Evolutionary conservation across 306 rosid genomes (phyloP), one percentile per base, ranked within the genome.

Genomic region (Gynostemma pentaphyllum): DNA sequence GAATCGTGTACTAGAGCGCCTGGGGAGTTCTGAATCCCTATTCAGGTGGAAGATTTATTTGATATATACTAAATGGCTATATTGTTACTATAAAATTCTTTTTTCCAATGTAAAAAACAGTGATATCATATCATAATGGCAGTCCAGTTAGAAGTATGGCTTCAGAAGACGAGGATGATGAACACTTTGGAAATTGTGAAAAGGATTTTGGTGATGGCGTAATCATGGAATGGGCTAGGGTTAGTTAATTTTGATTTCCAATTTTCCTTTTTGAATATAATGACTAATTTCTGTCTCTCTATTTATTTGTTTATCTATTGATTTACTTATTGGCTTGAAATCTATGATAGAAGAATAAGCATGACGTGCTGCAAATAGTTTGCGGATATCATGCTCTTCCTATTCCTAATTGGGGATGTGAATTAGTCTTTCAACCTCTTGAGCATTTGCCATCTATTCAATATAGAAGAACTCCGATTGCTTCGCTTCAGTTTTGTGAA

Each of bases 101-200:
- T 47, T 24, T 37, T 66, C 66, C 68, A 51, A 16, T 28, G 68
- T 53, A 74, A 66, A 54, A 53, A 60, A 64, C 47, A 73, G 47
- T 85, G 71, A 85, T 72, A 73, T 72, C 19, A 45, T 79, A 52
- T 77, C 83, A 67, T 80, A 64, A 68, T 84, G 88, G 88, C 98
- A 92, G 98, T 83, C 96, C 98, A 88, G 92, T 50, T 72, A 86
- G 80, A 88, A 84, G 98, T 90, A 68, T 79, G 71, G 69, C 64
- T 48, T 88, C 84, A 9, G 95, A 88, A 80, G 98, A 92, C 70
- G 89, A 86, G 2, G 90, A 81, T n/a, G 85, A 88, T 40, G 87
- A 82, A 36, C 67, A 45, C 70, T 83, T 79, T 75, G 44, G 80
- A 42, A 79, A 70, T 75, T 70, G 54, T 36, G 95, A 85, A 68